A percentile compares a stretch with the other conserved stretches of the same genome.
Evolutionary conservation across 345 rosid genomes (phyloP).

Genomic region (Syzygium grande): DNA sequence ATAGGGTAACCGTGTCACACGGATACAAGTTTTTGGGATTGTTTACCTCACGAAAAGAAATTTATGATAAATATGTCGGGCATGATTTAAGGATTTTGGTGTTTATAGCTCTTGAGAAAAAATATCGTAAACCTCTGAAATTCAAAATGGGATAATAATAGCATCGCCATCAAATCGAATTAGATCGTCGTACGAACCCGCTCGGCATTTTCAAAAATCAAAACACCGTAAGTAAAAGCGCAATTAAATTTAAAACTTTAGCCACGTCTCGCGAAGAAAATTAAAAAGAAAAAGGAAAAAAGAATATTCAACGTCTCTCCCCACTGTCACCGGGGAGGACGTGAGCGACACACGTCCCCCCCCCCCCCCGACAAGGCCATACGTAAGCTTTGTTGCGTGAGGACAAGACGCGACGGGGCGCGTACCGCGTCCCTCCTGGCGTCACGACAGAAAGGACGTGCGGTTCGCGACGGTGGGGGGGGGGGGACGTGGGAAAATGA

Average conservation of each 20-base stretch:
- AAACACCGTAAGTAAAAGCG: neutral
- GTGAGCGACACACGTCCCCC: neutral
- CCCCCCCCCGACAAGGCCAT: rapidly evolving
- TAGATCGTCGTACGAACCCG: neutral
- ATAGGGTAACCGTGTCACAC: too few relatives aligned
- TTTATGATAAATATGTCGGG: too few relatives aligned
- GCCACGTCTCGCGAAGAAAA: neutral
- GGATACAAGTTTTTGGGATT: too few relatives aligned
- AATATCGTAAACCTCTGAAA: neutral
- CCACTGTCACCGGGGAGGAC: neutral
- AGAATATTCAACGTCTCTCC: neutral
- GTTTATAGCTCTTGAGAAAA: too few relatives aligned
- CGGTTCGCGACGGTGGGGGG: neutral
- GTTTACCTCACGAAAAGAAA: too few relatives aligned
- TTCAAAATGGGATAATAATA: neutral
- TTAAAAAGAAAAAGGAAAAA: neutral
- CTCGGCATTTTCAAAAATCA: neutral
- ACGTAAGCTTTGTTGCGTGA: neutral
- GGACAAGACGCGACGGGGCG: neutral
- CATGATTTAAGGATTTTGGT: too few relatives aligned
- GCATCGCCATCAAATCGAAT: neutral
- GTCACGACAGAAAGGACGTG: neutral
- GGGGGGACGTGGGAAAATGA: neutral
- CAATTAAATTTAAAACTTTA: neutral
- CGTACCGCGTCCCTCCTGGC: neutral